Evolutionary conservation across 768 basidiomycete genomes (phyloP).

Genomic region (Phaffia australis): DNA sequence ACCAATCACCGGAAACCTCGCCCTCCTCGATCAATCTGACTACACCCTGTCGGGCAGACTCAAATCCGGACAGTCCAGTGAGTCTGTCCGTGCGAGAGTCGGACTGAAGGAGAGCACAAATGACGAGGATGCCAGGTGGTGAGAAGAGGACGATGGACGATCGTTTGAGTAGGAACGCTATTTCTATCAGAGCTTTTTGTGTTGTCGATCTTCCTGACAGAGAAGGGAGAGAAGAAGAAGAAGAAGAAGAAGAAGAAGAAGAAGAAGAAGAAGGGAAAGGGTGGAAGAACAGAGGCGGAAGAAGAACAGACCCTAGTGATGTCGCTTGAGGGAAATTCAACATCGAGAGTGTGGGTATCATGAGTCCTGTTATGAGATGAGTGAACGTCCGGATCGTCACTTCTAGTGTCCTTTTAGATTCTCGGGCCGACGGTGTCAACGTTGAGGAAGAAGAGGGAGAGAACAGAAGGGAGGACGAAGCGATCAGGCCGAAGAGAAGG

Average conservation of each 20-base stretch:
- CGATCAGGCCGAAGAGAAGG: not conserved
- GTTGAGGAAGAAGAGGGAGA: not conserved
- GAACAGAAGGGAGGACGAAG: not conserved
- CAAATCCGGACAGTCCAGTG: too few species aligned
- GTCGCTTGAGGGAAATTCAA: constrained; percentile 89
- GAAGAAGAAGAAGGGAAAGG: constrained; percentile 7
- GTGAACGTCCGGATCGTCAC: constrained; percentile 42
- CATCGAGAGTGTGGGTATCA: constrained; percentile 73
- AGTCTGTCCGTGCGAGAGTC: too few species aligned
- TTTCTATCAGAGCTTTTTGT: not conserved
- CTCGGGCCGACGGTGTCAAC: not conserved
- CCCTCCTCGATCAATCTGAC: too few species aligned
- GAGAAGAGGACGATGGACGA: too few species aligned
- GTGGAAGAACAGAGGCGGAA: constrained; percentile 44
- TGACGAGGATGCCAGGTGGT: too few species aligned
- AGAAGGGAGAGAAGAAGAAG: constrained; percentile 14
- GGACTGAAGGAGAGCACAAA: too few species aligned
- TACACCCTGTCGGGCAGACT: too few species aligned
- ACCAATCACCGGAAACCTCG: too few species aligned
- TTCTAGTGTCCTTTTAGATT: not conserved
- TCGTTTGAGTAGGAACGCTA: too few species aligned
- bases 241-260: constrained; percentile 15
- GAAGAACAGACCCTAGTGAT: constrained; percentile 53
- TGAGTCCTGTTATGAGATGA: constrained; percentile 70
- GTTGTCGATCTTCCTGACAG: too few species aligned